These are phyloP conservation scores for Peziza echinospora DNA, from an alignment of 495 filamentous ascomycete species.

Conservation along the genomic window DNA sequence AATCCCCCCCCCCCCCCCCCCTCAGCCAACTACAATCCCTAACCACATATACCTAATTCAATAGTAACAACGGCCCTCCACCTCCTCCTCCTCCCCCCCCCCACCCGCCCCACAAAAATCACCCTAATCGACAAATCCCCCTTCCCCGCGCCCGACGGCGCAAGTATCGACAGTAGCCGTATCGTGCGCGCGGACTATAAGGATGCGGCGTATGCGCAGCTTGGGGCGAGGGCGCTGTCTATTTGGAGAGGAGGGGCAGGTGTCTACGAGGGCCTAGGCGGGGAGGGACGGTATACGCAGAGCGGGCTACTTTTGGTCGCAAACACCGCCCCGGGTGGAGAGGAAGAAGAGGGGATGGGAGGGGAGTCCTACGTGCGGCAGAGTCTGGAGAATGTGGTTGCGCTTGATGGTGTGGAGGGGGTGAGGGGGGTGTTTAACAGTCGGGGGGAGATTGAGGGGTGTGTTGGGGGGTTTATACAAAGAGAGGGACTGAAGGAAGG, in stretches of 20 bases:
- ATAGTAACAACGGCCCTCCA: conserved; percentile 40
- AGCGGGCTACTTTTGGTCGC: conserved; percentile 51
- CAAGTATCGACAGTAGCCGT: conserved; percentile 53
- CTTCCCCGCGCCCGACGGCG: conserved; percentile 49
- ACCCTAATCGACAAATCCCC: conserved; percentile 44
- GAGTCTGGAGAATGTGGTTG: neutral
- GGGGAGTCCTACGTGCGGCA: neutral
- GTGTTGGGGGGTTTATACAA: conserved; percentile 25
- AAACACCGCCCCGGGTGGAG: conserved; percentile 19
- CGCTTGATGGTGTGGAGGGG: too few species aligned
- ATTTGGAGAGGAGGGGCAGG: conserved; percentile 42
- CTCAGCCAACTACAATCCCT: too few species aligned
- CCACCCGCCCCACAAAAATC: conserved; percentile 32
- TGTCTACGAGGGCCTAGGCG: conserved; percentile 26
- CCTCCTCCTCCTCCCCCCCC: conserved; percentile 31
- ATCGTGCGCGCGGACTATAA: conserved; percentile 71
- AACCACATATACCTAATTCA: too few species aligned
- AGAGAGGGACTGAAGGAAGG: conserved; percentile 26
- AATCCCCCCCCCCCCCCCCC: too few species aligned
- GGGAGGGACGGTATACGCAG: conserved; percentile 49
- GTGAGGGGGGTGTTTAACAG: neutral
- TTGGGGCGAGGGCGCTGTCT: conserved; percentile 43
- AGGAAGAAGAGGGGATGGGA: neutral
- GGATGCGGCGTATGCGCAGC: conserved; percentile 43
- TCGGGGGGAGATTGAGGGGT: conserved; percentile 4